Conservation (phyloP, 2,329 filamentous ascomycete genomes). For the Sarocladium strictum region DNA sequence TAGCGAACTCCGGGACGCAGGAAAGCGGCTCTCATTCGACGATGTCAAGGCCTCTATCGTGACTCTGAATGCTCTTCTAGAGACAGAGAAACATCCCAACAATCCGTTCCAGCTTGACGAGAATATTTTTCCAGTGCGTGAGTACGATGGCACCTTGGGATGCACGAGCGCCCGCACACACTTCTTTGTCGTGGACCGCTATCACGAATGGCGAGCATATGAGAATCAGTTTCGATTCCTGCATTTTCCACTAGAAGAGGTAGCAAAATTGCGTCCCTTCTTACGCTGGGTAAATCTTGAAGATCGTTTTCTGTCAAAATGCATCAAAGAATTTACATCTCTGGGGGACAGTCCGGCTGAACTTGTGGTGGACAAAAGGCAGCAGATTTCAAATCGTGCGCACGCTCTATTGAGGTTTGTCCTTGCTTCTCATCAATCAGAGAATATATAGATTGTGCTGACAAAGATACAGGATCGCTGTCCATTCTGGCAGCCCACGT, state of each 20-base stretch:
- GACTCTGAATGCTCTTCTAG: constrained; percentile 2
- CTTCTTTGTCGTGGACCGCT: constrained; percentile 21
- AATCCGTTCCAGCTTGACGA: neutral
- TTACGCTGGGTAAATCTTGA: constrained; percentile 23
- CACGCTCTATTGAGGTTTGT: constrained; percentile 22
- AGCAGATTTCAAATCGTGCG: constrained; percentile 19
- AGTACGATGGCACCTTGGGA: constrained; percentile 14
- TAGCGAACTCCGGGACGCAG: constrained; percentile 15
- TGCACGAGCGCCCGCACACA: neutral
- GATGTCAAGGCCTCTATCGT: neutral
- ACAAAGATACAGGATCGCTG: constrained; percentile 19
- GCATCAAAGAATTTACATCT: constrained; percentile 21
- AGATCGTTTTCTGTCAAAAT: constrained; percentile 21
- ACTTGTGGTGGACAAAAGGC: constrained; percentile 13
- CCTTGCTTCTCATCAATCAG: neutral
- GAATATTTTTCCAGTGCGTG: constrained; percentile 19
- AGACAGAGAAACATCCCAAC: constrained; percentile 1
- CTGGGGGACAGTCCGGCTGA: constrained; percentile 11
- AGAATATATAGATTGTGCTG: neutral
- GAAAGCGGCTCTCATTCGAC: neutral
- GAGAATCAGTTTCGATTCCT: constrained; percentile 19
- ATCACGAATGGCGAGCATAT: constrained; percentile 18
- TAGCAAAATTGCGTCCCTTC: constrained; percentile 19
- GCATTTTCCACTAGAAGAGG: constrained; percentile 24
- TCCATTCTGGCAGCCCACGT: constrained; percentile 20